Evolutionary conservation across 2,329 filamentous ascomycete genomes (phyloP).

Genomic region (Cladobotryum protrusum): DNA sequence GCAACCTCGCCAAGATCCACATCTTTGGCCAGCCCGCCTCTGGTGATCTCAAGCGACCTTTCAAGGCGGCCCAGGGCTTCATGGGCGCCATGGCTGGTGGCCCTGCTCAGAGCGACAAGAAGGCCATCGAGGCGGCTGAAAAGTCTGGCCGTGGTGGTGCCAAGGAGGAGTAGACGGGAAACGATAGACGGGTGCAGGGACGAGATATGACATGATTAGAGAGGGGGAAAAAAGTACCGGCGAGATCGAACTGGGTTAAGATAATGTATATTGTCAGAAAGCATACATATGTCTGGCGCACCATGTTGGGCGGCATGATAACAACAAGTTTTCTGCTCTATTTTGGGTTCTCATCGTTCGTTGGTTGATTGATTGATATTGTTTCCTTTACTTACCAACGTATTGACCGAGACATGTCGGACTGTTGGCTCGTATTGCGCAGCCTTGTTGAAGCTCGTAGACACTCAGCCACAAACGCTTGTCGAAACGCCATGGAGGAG

Average conservation of each 20-base stretch:
- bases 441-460: no score
- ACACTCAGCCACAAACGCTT: no score
- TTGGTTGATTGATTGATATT: no score
- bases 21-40: constrained; percentile 77
- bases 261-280: constrained; percentile 2
- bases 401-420: no score
- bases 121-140: constrained; percentile 74
- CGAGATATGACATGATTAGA: background rate
- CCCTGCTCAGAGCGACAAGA: constrained; percentile 85
- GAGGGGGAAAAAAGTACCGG: background rate
- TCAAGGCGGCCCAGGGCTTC: constrained; percentile 79
- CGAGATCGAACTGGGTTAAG: background rate
- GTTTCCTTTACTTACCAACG: no score
- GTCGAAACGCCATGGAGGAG: no score
- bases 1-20: constrained; percentile 95
- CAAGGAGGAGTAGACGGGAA: constrained; percentile 59
- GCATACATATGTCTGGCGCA: background rate
- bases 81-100: constrained; percentile 71
- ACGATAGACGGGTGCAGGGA: no score
- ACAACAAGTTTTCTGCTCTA: background rate
- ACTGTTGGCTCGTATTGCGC: no score
- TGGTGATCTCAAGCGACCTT: constrained; percentile 91
- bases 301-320: background rate
- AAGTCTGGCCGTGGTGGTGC: constrained; percentile 64
- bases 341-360: no score